These are phyloP conservation scores for Miscanthus lutarioriparius DNA, from an alignment of 176 grass and related monocot genomes.

Conservation along the genomic window DNA sequence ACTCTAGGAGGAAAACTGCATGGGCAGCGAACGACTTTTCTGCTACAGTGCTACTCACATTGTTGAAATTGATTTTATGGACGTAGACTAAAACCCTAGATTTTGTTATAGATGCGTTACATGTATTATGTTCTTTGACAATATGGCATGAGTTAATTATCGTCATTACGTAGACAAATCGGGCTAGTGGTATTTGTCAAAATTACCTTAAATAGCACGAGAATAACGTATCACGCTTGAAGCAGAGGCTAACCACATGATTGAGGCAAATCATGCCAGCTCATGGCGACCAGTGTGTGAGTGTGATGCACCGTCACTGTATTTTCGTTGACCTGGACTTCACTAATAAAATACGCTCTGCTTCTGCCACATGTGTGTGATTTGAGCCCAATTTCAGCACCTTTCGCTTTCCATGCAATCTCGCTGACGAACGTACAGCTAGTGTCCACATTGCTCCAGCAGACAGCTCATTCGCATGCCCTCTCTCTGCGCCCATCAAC, in stretches of 20 bases:
- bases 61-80: background rate
- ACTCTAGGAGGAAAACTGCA: background rate
- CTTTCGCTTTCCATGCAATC: slow-evolving; percentile 28
- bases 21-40: background rate
- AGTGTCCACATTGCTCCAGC: background rate
- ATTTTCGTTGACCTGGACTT: slow-evolving; percentile 19
- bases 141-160: background rate
- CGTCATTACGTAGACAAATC: background rate
- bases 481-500: too few species aligned
- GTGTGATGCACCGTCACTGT: slow-evolving; percentile 21
- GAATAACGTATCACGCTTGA: background rate
- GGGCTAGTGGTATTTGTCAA: background rate
- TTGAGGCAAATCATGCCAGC: background rate
- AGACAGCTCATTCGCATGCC: background rate
- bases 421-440: slow-evolving; percentile 15
- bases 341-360: background rate
- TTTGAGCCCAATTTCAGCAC: slow-evolving; percentile 6
- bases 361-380: slow-evolving; percentile 10
- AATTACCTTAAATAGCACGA: background rate
- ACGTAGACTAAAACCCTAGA: background rate
- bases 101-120: too few species aligned
- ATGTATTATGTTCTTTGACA: too few species aligned
- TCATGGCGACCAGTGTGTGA: slow-evolving; percentile 2
- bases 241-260: background rate
- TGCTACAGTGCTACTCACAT: background rate